phyloP scores from a whole-genome alignment of 2,329 filamentous ascomycete genomes.

The Bipolaris sorokiniana region DNA sequence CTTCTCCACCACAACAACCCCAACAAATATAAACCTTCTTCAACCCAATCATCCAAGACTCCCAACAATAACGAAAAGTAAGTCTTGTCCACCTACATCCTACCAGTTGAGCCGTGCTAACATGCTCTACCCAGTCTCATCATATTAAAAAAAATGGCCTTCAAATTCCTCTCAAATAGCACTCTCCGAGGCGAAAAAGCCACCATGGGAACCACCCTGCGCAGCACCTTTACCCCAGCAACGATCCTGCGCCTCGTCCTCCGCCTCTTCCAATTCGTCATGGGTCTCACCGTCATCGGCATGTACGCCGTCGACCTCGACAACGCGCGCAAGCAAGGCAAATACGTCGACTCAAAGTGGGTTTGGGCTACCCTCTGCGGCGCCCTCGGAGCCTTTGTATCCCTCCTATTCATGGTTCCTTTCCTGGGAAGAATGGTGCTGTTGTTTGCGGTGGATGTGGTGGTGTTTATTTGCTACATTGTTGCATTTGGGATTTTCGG shows the following conservation, averaged over 20 bases:
- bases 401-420: slow-evolving; percentile 68
- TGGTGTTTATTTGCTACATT: slow-evolving; percentile 79
- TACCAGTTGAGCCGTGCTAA: neutral
- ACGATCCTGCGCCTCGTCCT: slow-evolving; percentile 60
- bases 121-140: neutral
- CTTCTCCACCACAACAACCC: neutral
- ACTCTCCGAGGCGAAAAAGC: slow-evolving; percentile 42
- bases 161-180: slow-evolving; percentile 40
- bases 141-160: slow-evolving; percentile 23
- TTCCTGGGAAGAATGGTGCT: slow-evolving; percentile 55
- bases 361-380: slow-evolving; percentile 63
- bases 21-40: no score
- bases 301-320: slow-evolving; percentile 61
- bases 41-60: no score
- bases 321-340: slow-evolving; percentile 53
- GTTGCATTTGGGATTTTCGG: slow-evolving; percentile 84
- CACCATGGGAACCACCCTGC: slow-evolving; percentile 28
- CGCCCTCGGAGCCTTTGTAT: slow-evolving; percentile 27
- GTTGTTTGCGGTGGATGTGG: slow-evolving; percentile 70
- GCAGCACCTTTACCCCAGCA: slow-evolving; percentile 27
- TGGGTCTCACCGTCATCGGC: slow-evolving; percentile 77
- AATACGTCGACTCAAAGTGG: slow-evolving; percentile 47
- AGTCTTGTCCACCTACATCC: neutral
- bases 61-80: neutral
- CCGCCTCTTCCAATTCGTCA: slow-evolving; percentile 77